phyloP scores from a whole-genome alignment of 2,329 filamentous ascomycete species.

The Phialemoniopsis sp. region DNA sequence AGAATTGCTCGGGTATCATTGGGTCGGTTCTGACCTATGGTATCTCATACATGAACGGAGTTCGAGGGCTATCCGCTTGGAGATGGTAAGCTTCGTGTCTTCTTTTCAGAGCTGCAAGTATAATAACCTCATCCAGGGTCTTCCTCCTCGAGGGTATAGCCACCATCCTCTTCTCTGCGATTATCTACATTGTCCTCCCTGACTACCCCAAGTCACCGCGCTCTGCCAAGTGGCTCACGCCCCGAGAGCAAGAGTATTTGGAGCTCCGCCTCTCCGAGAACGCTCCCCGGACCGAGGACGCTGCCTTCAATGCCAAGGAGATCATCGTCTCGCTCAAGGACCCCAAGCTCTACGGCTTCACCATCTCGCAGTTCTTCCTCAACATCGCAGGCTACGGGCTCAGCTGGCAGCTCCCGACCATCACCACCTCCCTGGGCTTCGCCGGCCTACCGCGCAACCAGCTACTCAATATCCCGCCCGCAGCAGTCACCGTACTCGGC shows the following conservation, averaged over 20 bases:
- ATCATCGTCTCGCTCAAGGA: constrained; percentile 3
- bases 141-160: constrained; percentile 7
- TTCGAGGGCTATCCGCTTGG: too few relatives aligned
- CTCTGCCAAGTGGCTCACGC: constrained; percentile 4
- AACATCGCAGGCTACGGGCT: too few relatives aligned
- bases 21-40: constrained; percentile 5
- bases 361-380: too few relatives aligned
- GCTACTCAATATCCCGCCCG: constrained; percentile 39
- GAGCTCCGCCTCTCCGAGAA: constrained; percentile 6
- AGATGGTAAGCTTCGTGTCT: too few relatives aligned
- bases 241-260: constrained; percentile 8
- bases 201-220: constrained; percentile 7
- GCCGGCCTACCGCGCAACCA: constrained; percentile 35
- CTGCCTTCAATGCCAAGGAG: constrained; percentile 3
- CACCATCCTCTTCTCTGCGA: constrained; percentile 4
- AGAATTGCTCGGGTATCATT: constrained; percentile 2
- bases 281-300: constrained; percentile 4
- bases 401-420: constrained; percentile 36
- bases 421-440: constrained; percentile 35
- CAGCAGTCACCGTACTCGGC: constrained; percentile 30
- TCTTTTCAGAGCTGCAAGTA: constrained; percentile 6
- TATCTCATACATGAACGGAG: too few relatives aligned
- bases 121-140: constrained; percentile 2
- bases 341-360: too few relatives aligned
- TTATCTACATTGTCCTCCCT: constrained; percentile 5